Conservation (phyloP, 805 yeast species). For the Kuraishia floccosa region DNA sequence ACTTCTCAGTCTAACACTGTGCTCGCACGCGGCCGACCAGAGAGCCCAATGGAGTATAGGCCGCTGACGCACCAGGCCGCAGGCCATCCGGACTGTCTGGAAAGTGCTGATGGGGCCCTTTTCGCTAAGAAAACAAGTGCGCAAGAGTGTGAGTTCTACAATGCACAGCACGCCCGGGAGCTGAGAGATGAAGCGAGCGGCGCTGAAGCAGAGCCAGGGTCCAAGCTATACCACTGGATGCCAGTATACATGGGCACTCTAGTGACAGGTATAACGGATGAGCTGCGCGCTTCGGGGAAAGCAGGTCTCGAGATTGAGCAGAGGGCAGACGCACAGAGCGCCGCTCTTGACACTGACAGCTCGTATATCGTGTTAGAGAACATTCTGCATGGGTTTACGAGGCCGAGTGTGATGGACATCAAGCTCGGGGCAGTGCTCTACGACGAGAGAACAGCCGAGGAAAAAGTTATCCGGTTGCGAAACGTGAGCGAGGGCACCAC, state of each 20-base stretch:
- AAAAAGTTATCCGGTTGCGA: slow-evolving; percentile 49
- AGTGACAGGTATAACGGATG: slow-evolving; percentile 27
- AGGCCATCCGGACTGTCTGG: slow-evolving; percentile 78
- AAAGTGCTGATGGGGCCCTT: slow-evolving; percentile 50
- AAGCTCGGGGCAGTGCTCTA: slow-evolving; percentile 67
- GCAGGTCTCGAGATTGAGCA: slow-evolving; percentile 11
- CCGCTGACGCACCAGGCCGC: slow-evolving; percentile 67
- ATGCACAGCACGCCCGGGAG: slow-evolving; percentile 12
- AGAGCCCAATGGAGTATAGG: slow-evolving; percentile 10
- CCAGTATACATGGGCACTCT: slow-evolving; percentile 58
- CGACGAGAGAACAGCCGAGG: slow-evolving; percentile 48
- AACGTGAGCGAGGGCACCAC: slow-evolving; percentile 66
- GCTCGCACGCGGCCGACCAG: no score
- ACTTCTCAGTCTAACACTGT: no score
- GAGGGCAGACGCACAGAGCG: slow-evolving; percentile 3
- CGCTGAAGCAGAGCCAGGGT: slow-evolving; percentile 17
- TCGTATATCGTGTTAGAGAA: slow-evolving; percentile 63
- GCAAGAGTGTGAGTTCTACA: slow-evolving; percentile 73
- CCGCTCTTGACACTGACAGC: slow-evolving; percentile 4
- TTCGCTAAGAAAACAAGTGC: slow-evolving; percentile 58
- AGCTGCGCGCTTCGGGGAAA: slow-evolving; percentile 10
- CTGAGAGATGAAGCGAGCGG: slow-evolving; percentile 15
- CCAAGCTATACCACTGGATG: slow-evolving; percentile 38
- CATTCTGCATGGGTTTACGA: slow-evolving; percentile 41
- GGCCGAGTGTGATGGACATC: slow-evolving; percentile 73